Evolutionary conservation across 345 rosid species (phyloP), one percentile per base, ranked within the genome.

Genomic region (Carallia pectinifolia): DNA sequence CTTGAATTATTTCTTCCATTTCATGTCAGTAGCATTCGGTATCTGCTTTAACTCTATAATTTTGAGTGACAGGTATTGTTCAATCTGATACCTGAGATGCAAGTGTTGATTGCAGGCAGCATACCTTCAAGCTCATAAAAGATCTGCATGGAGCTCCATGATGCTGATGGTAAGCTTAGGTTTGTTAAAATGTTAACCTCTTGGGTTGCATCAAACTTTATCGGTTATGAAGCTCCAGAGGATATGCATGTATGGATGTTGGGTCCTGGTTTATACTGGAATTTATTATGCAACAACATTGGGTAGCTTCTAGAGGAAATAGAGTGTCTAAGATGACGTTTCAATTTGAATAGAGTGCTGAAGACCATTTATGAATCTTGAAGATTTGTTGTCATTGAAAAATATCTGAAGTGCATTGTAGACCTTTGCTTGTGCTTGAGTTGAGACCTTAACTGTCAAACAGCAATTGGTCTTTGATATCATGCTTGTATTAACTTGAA

Each of bases 1-100:
- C 89, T 95, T 71, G 82, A 87, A 64, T 52, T 85, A 55, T 79
- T 95, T 53, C 86, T 95, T 70, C 98, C 99, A 15, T 84, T 89
- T 75, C 98, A 95, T 80, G 99, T 92, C 67, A 47, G 77, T 61
- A 68, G 39, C 61, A 68, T 75, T 71, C 67, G 17, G 16, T 64
- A 53, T 74, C 70, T 29, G 40, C 44, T 40, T 69, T 61, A 44
- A 31, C 71, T 66, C 12, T 29, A 10, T 33, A 15, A 47, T 33
- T 38, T 23, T 33, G 16, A 39, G 23, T 64, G 59, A 2, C 47
- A 12, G 23, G 52, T 16, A 39, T 65, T 68, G 6, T 23, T 60
- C 33, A 40, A 40, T 31, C 34, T 75, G 58, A 39, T 54, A 39
- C 68, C 77, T 81, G 27, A 74, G 74, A 68, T 66, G 68, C 40